These are phyloP conservation scores for Fusarium sp. DNA, from an alignment of 2,329 filamentous ascomycete genomes.

Conservation along the genomic window DNA sequence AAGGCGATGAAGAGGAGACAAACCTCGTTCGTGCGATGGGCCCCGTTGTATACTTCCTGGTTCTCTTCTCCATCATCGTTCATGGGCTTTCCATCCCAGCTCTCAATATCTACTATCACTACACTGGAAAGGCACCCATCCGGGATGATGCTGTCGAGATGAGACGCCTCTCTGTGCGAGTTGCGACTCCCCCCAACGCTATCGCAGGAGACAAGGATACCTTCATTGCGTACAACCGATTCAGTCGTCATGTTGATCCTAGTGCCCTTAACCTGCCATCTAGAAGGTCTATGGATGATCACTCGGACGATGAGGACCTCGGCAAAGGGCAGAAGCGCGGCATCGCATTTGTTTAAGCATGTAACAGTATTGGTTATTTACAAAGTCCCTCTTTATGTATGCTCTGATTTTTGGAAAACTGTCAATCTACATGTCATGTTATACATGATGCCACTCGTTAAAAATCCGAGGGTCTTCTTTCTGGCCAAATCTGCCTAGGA, in stretches of 20 bases:
- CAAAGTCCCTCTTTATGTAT: not conserved
- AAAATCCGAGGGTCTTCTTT: rapidly evolving
- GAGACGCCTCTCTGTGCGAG: not conserved
- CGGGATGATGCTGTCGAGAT: conserved; percentile 30
- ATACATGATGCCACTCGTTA: not conserved
- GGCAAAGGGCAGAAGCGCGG: not conserved
- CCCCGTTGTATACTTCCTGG: conserved; percentile 54
- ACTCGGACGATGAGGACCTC: not conserved
- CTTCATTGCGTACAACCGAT: conserved; percentile 14
- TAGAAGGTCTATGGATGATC: not conserved
- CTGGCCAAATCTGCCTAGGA: not conserved
- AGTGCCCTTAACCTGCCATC: not conserved
- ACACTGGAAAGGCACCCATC: conserved; percentile 49
- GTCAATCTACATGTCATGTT: not conserved
- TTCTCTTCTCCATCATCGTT: conserved; percentile 40
- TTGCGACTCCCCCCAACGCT: not conserved
- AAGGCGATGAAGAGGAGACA: conserved; percentile 46
- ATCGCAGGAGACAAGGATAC: not conserved
- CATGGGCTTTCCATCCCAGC: conserved; percentile 56
- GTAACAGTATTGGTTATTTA: not conserved
- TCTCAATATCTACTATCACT: conserved; percentile 15
- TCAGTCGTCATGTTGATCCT: not conserved
- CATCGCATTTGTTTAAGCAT: not conserved
- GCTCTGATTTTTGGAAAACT: not conserved
- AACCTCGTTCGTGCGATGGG: conserved; percentile 50